Conservation (phyloP, 2,329 filamentous ascomycete genomes). For the Penicillium italicum region DNA sequence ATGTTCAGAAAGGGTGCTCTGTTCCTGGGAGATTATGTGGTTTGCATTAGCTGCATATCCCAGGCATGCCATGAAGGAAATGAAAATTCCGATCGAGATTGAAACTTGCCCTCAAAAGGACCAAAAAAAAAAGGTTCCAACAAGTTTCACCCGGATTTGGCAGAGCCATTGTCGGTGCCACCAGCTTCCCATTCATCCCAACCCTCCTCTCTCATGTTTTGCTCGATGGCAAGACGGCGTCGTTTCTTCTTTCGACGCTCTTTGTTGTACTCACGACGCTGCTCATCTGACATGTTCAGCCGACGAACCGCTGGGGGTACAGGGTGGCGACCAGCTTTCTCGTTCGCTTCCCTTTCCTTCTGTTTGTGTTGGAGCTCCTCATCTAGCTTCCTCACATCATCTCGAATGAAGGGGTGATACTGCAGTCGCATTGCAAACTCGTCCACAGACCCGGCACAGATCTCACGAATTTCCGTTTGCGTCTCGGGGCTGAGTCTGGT, state of each 20-base stretch:
- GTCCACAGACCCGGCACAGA: constrained; percentile 30
- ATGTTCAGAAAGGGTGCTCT: neutral
- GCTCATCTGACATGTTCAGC: constrained; percentile 11
- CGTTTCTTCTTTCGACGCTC: constrained; percentile 23
- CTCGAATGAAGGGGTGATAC: constrained; percentile 29
- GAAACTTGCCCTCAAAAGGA: neutral
- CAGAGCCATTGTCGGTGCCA: neutral
- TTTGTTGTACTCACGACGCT: constrained; percentile 17
- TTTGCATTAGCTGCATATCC: neutral
- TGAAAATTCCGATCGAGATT: neutral
- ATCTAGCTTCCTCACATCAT: constrained; percentile 6
- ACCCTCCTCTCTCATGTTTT: constrained; percentile 19
- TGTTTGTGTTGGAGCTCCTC: constrained; percentile 2
- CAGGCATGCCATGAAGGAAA: neutral
- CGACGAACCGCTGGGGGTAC: constrained; percentile 6
- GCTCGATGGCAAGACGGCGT: constrained; percentile 17
- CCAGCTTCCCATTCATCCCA: constrained; percentile 17
- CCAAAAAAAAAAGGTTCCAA: too few species aligned
- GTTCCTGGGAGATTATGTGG: neutral
- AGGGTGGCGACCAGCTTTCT: neutral
- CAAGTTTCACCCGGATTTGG: neutral
- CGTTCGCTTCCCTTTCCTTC: neutral
- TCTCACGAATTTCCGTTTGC: constrained; percentile 27
- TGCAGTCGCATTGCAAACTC: constrained; percentile 31
- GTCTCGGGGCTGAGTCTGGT: constrained; percentile 25